Evolutionary conservation across 139 green algal species (phyloP), one percentile per base, ranked within the genome.

Genomic region (Pseudopediastrum boryanum): DNA sequence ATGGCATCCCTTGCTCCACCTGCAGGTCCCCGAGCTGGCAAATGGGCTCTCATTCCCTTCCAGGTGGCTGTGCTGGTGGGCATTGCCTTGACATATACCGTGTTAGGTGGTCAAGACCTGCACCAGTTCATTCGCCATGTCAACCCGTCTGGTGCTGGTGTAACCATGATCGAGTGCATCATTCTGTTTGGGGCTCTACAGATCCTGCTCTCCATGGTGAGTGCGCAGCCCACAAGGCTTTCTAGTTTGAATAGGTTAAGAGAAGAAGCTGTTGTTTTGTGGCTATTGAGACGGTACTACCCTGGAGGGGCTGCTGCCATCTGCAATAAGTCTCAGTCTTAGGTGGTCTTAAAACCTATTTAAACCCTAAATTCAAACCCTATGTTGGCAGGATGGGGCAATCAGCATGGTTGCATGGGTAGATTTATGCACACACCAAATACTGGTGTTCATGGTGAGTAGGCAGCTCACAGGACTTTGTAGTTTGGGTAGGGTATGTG

Each of bases 121-220:
- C 58, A 43, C 61, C 42, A 41, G 29, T 16, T 44, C 72, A 7
- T 72, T 62, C 19, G 35, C n/a, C 1, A 67, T 31, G n/a, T 25
- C 42, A 50, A 25, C 63, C n/a, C 21, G 23, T 42, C 71, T 41
- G 21, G 19, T 36, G 54, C n/a, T 6, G 23, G 36, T 21, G 35
- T 36, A 4, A 16, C 79, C 19, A 62, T 82, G 21, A 59, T 72
- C 27, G 52, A 77, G 35, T 87, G 78, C 43, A 78, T 51, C 74
- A 44, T 89, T 25, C 65, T 88, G 1, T 91, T 91, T 68, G 70
- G 64, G 2, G 84, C 42, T 8, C 9, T 81, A 29, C 65, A 92
- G 66, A 33, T 89, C 21, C 19, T 91, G n/a, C 66, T 92, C 4
- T 80, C 63, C 25, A 82, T 91, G 85, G 85, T 86, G 58, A 75